Base-by-base conservation (phyloP, 2,329 filamentous ascomycete genomes). In the Cladosporium phlei region DNA sequence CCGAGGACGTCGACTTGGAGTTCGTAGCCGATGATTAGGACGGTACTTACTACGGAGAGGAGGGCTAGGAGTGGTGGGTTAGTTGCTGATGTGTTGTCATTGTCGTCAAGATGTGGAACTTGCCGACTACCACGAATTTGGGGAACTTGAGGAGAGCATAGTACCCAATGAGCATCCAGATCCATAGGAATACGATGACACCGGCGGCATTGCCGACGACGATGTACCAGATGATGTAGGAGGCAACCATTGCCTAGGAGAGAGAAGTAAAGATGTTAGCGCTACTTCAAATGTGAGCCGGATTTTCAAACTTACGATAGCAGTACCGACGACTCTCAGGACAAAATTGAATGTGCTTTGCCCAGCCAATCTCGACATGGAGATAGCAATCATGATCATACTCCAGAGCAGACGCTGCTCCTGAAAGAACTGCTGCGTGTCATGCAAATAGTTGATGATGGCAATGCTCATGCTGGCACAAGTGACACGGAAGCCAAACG, bases 161-260 rank as follows among this genome's bases (percentile, higher is more conserved):
- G 64, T 81, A 80, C 21, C 77, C 70, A 55, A 82, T 83, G 12
- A 88, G 56, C 60, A 60, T 78, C 74, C 4, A 80, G 75, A 38
- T 87, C 70, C 80, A 88, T 2, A 86, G 66, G 50, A 89, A 78
- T 1, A 87, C 78, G 19, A 89, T 73, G 5, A 85, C 72, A 0
- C 84, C 86, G 0, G 80, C 68, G 0, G 77, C 78, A 9, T 79
- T 73, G 35, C 75, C 66, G 54, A 79, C 74, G 1, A 80, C 80
- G n/a, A 89, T 87, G 55, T 89, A 89, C 86, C 57, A 88, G 86
- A 83, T 83, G 4, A 86, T 63, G 43, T 82, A 75, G 2, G 80
- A 77, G 16, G 76, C 69, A 3, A 82, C 61, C 76, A 84, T 83
- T 6, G 82, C 80, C 42, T 45, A 87, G 9, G n/a, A 79, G 76